Conservation (phyloP, 129 eudicot genomes). For the Deinandra increscens region DNA sequence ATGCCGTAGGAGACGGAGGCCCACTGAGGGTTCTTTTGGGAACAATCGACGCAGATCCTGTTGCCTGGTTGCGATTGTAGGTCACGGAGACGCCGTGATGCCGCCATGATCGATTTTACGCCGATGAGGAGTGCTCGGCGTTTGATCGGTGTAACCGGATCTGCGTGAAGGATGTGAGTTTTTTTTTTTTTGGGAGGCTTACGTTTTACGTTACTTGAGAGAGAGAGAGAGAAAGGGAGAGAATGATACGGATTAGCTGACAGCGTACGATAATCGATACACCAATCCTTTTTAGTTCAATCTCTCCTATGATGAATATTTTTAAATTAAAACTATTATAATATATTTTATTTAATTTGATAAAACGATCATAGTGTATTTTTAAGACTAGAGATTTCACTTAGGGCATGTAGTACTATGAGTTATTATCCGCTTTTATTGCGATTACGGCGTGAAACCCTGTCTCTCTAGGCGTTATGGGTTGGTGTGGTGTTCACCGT, state of each 20-base stretch:
- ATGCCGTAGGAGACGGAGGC: constrained; percentile 85
- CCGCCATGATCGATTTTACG: constrained; percentile 45
- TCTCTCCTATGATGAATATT: no score
- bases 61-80: constrained; percentile 71
- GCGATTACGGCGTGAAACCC: no score
- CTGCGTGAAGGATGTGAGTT: constrained; percentile 16
- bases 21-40: constrained; percentile 95
- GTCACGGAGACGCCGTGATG: constrained; percentile 80
- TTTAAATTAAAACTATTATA: no score
- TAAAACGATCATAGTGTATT: no score
- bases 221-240: constrained; percentile 12
- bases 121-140: constrained; percentile 27
- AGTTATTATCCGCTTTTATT: no score
- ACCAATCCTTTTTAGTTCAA: not conserved
- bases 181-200: not conserved
- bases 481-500: no score
- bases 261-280: not conserved
- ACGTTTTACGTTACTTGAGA: constrained; percentile 19
- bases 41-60: constrained; percentile 87
- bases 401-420: no score
- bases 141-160: constrained; percentile 18
- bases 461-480: no score
- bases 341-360: no score
- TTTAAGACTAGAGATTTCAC: no score
- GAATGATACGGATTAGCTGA: constrained; percentile 26